Percentiles rank a stretch among this genome's conserved stretches.
These are phyloP conservation scores for Marsdenia floribunda DNA, from an alignment of 257 asterid species.

Conservation along the genomic window DNA sequence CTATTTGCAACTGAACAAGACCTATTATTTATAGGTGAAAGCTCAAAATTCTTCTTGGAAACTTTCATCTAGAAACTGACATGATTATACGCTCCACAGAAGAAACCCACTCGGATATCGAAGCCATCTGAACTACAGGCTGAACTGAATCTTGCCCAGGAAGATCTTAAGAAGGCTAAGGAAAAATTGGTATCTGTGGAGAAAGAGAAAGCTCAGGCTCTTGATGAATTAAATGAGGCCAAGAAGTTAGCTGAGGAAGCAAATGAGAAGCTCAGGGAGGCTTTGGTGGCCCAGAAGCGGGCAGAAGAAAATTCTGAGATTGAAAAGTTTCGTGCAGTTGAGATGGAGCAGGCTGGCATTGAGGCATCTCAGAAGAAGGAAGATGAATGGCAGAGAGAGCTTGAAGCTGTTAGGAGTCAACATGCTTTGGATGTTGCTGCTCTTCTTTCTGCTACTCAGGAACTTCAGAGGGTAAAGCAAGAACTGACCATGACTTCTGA, in stretches of 20 bases:
- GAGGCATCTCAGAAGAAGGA: slow-evolving; percentile 81
- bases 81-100: slow-evolving; percentile 37
- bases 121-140: slow-evolving; percentile 69
- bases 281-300: slow-evolving; percentile 68
- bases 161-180: slow-evolving; percentile 78
- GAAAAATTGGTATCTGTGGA: slow-evolving; percentile 58
- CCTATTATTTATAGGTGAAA: background rate
- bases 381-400: slow-evolving; percentile 72
- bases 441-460: slow-evolving; percentile 65
- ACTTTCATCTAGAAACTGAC: slow-evolving; percentile 13
- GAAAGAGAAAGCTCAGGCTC: slow-evolving; percentile 72
- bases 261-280: slow-evolving; percentile 83
- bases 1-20: background rate
- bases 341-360: slow-evolving; percentile 88
- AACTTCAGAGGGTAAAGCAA: slow-evolving; percentile 67
- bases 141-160: slow-evolving; percentile 57
- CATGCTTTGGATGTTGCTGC: slow-evolving; percentile 71
- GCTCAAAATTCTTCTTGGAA: background rate
- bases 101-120: slow-evolving; percentile 46
- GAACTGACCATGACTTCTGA: slow-evolving; percentile 54
- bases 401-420: slow-evolving; percentile 68
- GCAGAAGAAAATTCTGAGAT: slow-evolving; percentile 86
- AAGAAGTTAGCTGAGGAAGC: slow-evolving; percentile 68
- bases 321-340: slow-evolving; percentile 80
- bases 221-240: slow-evolving; percentile 69